Evolutionary conservation across 495 filamentous ascomycete genomes (phyloP).

Genomic region (Apodospora peruviana): DNA sequence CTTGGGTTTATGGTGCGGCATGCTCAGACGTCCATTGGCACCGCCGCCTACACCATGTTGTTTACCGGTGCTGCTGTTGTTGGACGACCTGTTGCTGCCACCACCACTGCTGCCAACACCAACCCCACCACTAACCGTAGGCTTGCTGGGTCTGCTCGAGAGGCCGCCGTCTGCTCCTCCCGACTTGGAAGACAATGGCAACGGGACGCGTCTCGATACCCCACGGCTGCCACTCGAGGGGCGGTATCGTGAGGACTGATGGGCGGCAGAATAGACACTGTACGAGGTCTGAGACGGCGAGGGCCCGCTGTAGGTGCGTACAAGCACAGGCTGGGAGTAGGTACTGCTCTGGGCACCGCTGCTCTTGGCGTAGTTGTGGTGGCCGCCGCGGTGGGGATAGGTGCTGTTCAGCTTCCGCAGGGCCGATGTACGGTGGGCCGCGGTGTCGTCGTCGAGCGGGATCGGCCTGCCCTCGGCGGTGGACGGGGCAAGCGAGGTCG

Average conservation of each 20-base stretch:
- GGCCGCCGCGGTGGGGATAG: constrained; percentile 28
- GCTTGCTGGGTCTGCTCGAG: constrained; percentile 16
- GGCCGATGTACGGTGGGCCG: constrained; percentile 34
- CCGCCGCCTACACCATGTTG: constrained; percentile 1
- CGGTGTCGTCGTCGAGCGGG: constrained; percentile 35
- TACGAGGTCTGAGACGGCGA: constrained; percentile 21
- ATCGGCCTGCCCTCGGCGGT: constrained; percentile 41
- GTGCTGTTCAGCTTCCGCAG: constrained; percentile 41
- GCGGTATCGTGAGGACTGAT: constrained; percentile 10
- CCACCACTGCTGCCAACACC: constrained; percentile 13
- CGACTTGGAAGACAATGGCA: constrained; percentile 15
- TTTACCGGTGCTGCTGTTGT: not conserved
- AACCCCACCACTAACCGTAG: constrained; percentile 13
- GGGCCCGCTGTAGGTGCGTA: constrained; percentile 46
- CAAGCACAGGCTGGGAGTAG: constrained; percentile 52
- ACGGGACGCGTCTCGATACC: constrained; percentile 21
- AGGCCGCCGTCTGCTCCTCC: constrained; percentile 8
- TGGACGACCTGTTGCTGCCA: not conserved
- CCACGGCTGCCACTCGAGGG: constrained; percentile 20
- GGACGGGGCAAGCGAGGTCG: constrained; percentile 36
- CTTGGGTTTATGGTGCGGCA: constrained; percentile 25
- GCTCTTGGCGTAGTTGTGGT: constrained; percentile 37
- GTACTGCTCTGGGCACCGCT: constrained; percentile 45
- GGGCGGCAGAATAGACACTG: not conserved
- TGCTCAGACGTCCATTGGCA: constrained; percentile 8